Evolutionary conservation across 2,329 filamentous ascomycete genomes (phyloP), one percentile per base, ranked within the genome.

Genomic region (Fusarium heterosporum): DNA sequence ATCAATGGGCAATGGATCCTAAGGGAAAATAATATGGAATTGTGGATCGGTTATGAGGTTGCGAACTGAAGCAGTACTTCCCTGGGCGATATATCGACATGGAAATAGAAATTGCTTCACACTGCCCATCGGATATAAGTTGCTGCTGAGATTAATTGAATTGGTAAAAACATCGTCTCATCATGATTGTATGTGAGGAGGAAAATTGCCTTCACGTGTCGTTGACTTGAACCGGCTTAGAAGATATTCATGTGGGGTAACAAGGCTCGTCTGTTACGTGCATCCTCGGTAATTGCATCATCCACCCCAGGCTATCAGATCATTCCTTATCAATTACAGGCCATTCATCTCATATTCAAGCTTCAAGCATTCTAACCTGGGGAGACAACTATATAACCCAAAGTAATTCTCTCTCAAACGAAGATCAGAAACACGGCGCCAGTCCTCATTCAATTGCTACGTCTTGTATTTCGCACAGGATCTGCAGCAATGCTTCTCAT

Each of bases 401-500:
- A 26, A 36, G 26, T 4, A 14, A 26, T 29, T 32, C 17, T 7
- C 6, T 9, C 22, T 16, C 17, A 9, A 17, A 26, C 14, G 13
- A 3, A 40, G 28, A 8, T 14, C 6, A 30, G 19, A 13, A 17
- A 17, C 43, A 13, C 29, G 52, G 34, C 8, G 7, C 28, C 17
- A 16, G n/a, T 30, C 10, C 25, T 17, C 7, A 12, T 34, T 10
- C 12, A 30, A 26, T 29, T 34, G 36, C 13, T 52, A 25, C 38
- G 19, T 14, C n/a, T 26, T 28, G 10, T 40, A 55, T 39, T 30
- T 19, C 29, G 22, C 22, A 36, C 22, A 8, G 52, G 12, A 48
- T 34, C 40, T 43, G 22, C 52, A 28, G 46, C 17, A 26, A 98
- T 98, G 96, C 87, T 98, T 47, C 89, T 99, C 74, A 93, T 99